A percentile compares a stretch with the other conserved stretches of the same genome.
These are phyloP conservation scores for Coniochaeta sp. DNA, from an alignment of 2,329 filamentous ascomycete genomes.

Conservation along the genomic window DNA sequence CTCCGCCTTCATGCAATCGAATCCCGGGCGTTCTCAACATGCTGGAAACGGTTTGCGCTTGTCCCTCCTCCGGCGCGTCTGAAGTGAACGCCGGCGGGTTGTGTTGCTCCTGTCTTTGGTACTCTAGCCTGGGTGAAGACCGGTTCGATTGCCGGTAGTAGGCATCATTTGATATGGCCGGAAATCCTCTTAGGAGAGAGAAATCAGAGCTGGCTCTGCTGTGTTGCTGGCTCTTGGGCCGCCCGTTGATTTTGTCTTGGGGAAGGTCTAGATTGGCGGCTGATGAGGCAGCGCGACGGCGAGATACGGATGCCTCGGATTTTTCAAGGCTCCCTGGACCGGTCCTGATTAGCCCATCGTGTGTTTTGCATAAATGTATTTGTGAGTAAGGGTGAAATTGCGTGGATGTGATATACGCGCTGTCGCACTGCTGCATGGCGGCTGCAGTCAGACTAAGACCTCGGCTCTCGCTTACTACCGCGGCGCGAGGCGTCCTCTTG, in stretches of 20 bases:
- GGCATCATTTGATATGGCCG: slow-evolving; percentile 37
- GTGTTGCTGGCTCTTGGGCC: slow-evolving; percentile 56
- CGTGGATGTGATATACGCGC: neutral
- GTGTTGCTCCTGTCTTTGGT: slow-evolving; percentile 22
- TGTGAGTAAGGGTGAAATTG: neutral
- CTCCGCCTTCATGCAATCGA: slow-evolving; percentile 39
- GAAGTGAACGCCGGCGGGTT: slow-evolving; percentile 21
- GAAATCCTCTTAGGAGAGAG: slow-evolving; percentile 49
- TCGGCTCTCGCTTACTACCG: neutral
- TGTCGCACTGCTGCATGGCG: neutral
- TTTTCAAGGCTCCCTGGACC: slow-evolving; percentile 27
- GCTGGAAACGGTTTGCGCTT: slow-evolving; percentile 37
- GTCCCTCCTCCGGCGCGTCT: slow-evolving; percentile 37
- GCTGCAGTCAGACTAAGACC: neutral
- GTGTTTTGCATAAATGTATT: neutral
- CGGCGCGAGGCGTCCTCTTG: neutral
- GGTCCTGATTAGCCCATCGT: slow-evolving; percentile 3
- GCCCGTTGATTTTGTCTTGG: slow-evolving; percentile 37
- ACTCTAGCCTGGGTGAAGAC: slow-evolving; percentile 41
- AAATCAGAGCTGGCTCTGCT: slow-evolving; percentile 67
- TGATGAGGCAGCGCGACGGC: slow-evolving; percentile 55
- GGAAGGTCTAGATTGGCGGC: slow-evolving; percentile 54
- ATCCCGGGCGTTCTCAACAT: slow-evolving; percentile 46
- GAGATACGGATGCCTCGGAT: slow-evolving; percentile 34
- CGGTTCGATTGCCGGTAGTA: slow-evolving; percentile 35